Conservation (phyloP, 1,139 yeast species). For the Suhomyces choctaworum region DNA sequence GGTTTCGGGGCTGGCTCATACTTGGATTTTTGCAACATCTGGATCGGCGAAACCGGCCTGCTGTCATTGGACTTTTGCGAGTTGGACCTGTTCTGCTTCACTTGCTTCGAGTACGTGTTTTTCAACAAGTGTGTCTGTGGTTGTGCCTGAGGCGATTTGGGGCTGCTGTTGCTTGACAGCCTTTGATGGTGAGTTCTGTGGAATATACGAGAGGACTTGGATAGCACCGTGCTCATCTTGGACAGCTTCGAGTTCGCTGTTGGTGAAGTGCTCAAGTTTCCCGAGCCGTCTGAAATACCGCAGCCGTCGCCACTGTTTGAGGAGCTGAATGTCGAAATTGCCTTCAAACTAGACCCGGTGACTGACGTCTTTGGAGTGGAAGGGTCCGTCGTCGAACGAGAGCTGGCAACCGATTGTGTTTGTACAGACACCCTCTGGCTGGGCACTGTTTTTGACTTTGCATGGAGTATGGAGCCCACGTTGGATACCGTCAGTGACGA, state of each 20-base stretch:
- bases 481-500: conserved; percentile 1
- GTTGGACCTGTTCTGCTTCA: conserved; percentile 35
- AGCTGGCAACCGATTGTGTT: neutral
- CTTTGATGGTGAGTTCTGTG: conserved; percentile 26
- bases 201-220: conserved; percentile 34
- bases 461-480: conserved; percentile 2
- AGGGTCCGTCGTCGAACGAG: neutral
- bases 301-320: conserved; percentile 8
- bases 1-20: conserved; percentile 2
- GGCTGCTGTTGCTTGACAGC: conserved; percentile 14
- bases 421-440: neutral
- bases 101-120: conserved; percentile 37
- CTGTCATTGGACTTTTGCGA: conserved; percentile 20
- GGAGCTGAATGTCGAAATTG: conserved; percentile 9
- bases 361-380: neutral
- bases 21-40: conserved; percentile 9
- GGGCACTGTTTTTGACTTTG: conserved; percentile 1
- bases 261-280: conserved; percentile 8
- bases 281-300: conserved; percentile 2
- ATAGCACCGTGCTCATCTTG: conserved; percentile 32
- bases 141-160: conserved; percentile 12
- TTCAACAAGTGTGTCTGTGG: conserved; percentile 19
- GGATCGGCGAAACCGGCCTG: conserved; percentile 28
- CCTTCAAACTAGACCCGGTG: conserved; percentile 5
- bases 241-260: conserved; percentile 14